These are phyloP conservation scores for Monarda citriodora DNA, from an alignment of 305 asterid species.

Conservation along the genomic window DNA sequence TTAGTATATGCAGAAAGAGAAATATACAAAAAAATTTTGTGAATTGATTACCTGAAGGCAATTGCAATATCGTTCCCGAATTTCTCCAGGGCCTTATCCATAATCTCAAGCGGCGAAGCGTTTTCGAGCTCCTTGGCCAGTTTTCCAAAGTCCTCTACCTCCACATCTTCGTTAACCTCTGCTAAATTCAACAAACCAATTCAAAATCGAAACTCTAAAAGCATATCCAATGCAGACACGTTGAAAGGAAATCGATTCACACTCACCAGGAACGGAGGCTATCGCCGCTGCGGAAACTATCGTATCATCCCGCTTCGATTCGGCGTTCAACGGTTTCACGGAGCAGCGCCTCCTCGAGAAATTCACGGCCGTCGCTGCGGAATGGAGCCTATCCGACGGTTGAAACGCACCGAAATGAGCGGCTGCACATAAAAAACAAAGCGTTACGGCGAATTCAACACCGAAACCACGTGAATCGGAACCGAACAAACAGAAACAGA, in stretches of 20 bases:
- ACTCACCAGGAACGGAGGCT: conserved; percentile 67
- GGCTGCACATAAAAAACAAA: conserved; percentile 30
- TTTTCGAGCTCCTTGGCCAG: conserved; percentile 69
- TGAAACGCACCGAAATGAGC: conserved; percentile 39
- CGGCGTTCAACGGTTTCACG: conserved; percentile 61
- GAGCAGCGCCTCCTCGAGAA: conserved; percentile 33
- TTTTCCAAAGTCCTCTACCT: conserved; percentile 67
- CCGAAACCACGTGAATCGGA: not conserved
- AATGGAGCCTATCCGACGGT: conserved; percentile 33
- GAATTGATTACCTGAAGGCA: conserved; percentile 82
- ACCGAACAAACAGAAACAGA: not conserved
- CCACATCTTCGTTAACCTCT: conserved; percentile 58
- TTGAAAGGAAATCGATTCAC: not conserved
- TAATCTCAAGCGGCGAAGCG: conserved; percentile 95
- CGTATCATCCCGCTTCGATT: conserved; percentile 49
- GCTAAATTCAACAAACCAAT: conserved; percentile 18
- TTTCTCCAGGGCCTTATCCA: conserved; percentile 90
- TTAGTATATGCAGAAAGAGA: not conserved
- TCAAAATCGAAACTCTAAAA: conserved; percentile 12
- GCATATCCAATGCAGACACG: not conserved
- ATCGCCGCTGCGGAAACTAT: conserved; percentile 72
- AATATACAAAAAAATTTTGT: not conserved
- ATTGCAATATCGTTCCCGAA: conserved; percentile 96
- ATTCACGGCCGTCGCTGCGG: conserved; percentile 27
- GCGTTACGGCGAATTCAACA: not conserved